Conservation (phyloP, 2,329 filamentous ascomycete genomes). For the Curvularia sp. region DNA sequence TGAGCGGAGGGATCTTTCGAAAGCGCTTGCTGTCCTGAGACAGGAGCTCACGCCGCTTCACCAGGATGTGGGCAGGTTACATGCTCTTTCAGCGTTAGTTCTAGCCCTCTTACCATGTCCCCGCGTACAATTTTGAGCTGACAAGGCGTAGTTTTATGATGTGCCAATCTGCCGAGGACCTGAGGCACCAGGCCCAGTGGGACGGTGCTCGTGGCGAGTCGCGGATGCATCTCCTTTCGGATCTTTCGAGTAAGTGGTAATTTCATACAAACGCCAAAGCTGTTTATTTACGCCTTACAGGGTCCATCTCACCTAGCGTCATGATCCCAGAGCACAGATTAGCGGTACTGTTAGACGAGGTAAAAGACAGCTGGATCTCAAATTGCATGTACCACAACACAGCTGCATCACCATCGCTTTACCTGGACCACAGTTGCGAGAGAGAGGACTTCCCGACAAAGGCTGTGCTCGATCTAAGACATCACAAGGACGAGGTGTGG, state of each 20-base stretch:
- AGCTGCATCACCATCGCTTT: slow-evolving; percentile 78
- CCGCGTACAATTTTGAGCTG: slow-evolving; percentile 21
- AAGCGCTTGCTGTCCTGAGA: slow-evolving; percentile 82
- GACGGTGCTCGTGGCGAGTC: slow-evolving; percentile 80
- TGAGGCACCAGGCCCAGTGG: slow-evolving; percentile 81
- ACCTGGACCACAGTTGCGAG: slow-evolving; percentile 86
- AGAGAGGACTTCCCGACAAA: slow-evolving; percentile 78
- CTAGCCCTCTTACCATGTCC: background rate
- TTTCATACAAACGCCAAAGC: background rate
- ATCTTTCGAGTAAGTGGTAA: slow-evolving; percentile 75
- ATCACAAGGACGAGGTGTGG: slow-evolving; percentile 87
- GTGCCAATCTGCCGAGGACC: slow-evolving; percentile 79
- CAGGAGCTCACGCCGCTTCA: slow-evolving; percentile 86
- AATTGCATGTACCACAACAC: slow-evolving; percentile 90
- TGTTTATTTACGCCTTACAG: slow-evolving; percentile 54
- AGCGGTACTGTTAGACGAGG: slow-evolving; percentile 78
- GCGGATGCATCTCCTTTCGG: slow-evolving; percentile 75
- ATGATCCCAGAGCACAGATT: slow-evolving; percentile 96
- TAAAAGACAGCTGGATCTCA: slow-evolving; percentile 83
- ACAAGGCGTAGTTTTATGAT: slow-evolving; percentile 73
- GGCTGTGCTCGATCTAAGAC: slow-evolving; percentile 71
- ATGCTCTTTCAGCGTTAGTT: slow-evolving; percentile 75
- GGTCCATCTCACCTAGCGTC: slow-evolving; percentile 90
- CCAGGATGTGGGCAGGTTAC: slow-evolving; percentile 77
- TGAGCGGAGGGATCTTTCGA: slow-evolving; percentile 74